phyloP scores from a whole-genome alignment of 2,329 filamentous ascomycete species.

The Eutypella sp. region DNA sequence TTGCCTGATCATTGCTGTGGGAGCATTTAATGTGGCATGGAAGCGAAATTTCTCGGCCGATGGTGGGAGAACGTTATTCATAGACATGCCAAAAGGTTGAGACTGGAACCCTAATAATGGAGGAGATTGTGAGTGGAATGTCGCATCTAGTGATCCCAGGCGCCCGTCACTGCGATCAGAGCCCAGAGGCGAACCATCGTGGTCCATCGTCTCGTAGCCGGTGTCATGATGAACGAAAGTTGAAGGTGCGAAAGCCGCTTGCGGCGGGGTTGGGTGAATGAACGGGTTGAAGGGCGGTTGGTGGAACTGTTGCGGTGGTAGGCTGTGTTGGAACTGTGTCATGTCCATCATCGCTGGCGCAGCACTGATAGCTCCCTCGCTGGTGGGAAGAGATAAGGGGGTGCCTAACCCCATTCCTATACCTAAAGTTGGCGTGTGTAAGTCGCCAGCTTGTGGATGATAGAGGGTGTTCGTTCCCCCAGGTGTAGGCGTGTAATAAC shows the following conservation, averaged over 20 bases:
- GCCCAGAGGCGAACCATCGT: constrained; percentile 65
- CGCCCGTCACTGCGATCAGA: constrained; percentile 46
- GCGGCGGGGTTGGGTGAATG: constrained; percentile 52
- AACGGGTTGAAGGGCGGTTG: constrained; percentile 70
- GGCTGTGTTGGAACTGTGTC: constrained; percentile 55
- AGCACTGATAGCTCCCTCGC: constrained; percentile 59
- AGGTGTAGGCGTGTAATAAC: constrained; percentile 84
- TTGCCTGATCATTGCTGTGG: constrained; percentile 92
- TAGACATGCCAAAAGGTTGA: constrained; percentile 41
- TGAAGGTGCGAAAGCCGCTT: constrained; percentile 66
- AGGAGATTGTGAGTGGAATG: constrained; percentile 56
- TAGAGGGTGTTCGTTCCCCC: constrained; percentile 76
- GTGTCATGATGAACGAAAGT: constrained; percentile 77
- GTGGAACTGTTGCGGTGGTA: constrained; percentile 55
- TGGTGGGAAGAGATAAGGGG: constrained; percentile 72
- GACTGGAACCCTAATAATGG: constrained; percentile 55
- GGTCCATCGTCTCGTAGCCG: constrained; percentile 73
- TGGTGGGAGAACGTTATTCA: constrained; percentile 43
- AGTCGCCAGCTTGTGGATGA: constrained; percentile 76
- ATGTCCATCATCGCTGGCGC: constrained; percentile 59
- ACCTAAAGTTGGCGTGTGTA: constrained; percentile 75
- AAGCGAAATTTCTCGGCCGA: constrained; percentile 76
- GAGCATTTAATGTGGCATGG: constrained; percentile 83
- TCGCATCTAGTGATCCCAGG: constrained; percentile 53
- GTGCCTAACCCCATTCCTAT: constrained; percentile 74